Evolutionary conservation across 2,329 filamentous ascomycete species (phyloP).

Genomic region (Chaetomiaceae sp.): DNA sequence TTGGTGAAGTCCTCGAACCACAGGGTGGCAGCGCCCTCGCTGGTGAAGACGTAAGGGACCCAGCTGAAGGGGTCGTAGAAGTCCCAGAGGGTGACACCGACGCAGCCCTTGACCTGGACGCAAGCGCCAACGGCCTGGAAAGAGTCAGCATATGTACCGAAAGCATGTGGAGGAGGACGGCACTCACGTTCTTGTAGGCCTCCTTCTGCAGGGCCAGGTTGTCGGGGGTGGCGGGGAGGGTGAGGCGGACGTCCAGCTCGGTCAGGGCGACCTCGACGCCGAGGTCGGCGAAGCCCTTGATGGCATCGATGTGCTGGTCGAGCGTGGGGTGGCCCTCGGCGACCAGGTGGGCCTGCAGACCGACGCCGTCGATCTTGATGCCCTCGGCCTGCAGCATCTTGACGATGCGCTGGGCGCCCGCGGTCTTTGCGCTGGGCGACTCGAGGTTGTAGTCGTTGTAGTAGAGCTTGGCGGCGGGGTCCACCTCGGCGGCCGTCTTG

Average conservation of each 20-base stretch:
- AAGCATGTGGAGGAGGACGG: not conserved
- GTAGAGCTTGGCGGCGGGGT: conserved; percentile 51
- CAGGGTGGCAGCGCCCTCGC: conserved; percentile 34
- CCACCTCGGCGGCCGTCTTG: conserved; percentile 42
- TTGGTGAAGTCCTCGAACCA: conserved; percentile 34
- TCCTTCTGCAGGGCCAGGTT: conserved; percentile 43
- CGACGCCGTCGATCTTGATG: conserved; percentile 48
- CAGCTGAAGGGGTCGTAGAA: conserved; percentile 41
- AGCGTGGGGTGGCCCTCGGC: conserved; percentile 45
- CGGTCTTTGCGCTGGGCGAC: conserved; percentile 39
- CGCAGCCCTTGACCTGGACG: conserved; percentile 34
- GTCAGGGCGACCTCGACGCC: conserved; percentile 56
- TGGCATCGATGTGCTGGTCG: conserved; percentile 42
- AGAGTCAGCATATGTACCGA: not conserved
- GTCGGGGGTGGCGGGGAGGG: conserved; percentile 36
- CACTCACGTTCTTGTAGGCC: conserved; percentile 37
- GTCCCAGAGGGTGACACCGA: conserved; percentile 43
- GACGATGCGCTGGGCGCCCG: conserved; percentile 41
- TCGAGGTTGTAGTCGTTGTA: conserved; percentile 62
- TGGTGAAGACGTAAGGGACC: conserved; percentile 35
- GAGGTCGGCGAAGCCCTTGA: conserved; percentile 46
- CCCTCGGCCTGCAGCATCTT: conserved; percentile 40
- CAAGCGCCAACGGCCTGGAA: conserved; percentile 30
- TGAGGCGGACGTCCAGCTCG: conserved; percentile 53
- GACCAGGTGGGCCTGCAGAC: conserved; percentile 57